Percentiles rank a stretch among this genome's conserved stretches.
Evolutionary conservation across 441 rosid genomes (phyloP).

Genomic region (Hura crepitans): DNA sequence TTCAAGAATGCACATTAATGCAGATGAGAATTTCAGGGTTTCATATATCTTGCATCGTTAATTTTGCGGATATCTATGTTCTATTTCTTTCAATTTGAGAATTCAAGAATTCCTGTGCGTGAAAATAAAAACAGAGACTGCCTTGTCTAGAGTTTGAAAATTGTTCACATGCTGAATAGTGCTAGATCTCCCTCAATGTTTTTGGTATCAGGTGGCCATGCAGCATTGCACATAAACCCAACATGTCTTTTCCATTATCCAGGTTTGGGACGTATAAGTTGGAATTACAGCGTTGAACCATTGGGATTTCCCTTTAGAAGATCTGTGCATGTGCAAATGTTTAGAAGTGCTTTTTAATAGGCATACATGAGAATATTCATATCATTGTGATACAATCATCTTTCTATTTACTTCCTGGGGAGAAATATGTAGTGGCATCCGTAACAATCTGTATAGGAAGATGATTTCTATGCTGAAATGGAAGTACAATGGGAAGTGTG

Average conservation of each 20-base stretch:
- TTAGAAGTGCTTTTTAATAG: not conserved
- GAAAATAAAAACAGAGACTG: not conserved
- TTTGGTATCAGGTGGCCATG: not conserved
- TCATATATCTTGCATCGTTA: no score
- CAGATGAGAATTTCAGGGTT: not conserved
- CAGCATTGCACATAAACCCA: not conserved
- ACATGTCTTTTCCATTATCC: not conserved
- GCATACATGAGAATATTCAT: no score
- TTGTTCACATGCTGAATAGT: not conserved
- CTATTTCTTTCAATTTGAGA: not conserved
- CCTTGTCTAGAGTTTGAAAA: not conserved
- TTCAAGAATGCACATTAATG: not conserved
- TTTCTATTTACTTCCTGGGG: not conserved
- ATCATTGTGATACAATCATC: not conserved
- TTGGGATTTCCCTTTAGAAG: not conserved
- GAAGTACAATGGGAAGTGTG: not conserved
- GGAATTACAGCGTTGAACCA: not conserved
- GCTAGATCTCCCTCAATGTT: not conserved
- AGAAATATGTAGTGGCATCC: not conserved
- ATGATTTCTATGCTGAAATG: not conserved
- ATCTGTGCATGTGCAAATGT: not conserved
- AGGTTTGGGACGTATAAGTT: not conserved
- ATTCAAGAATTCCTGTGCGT: not conserved
- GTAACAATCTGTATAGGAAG: not conserved
- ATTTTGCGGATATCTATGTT: not conserved